Evolutionary conservation across 129 eudicot genomes (phyloP).

Genomic region (carrot (Daucus carota)): DH1_v3.0 NC_030384.2:50198501-50199000

Average conservation of each 20-base stretch:
- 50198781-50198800: constrained; percentile 86
- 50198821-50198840: constrained; percentile 95
- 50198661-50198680: not conserved
- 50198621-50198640: too few species aligned
- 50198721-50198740: constrained; percentile 2
- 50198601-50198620: too few species aligned
- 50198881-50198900: not conserved
- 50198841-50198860: constrained; percentile 72
- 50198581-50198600: too few species aligned
- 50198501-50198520: too few species aligned
- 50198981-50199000: constrained; percentile 44
- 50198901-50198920: not conserved
- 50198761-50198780: constrained; percentile 85
- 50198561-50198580: too few species aligned
- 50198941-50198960: not conserved
- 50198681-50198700: not conserved
- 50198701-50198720: not conserved
- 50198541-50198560: too few species aligned
- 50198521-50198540: too few species aligned
- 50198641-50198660: too few species aligned
- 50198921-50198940: not conserved
- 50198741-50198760: not conserved
- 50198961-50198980: constrained; percentile 9
- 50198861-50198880: not conserved
- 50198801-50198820: constrained; percentile 77